Base-by-base conservation (phyloP, 768 basidiomycete species). In the Collybiopsis luxurians region DNA sequence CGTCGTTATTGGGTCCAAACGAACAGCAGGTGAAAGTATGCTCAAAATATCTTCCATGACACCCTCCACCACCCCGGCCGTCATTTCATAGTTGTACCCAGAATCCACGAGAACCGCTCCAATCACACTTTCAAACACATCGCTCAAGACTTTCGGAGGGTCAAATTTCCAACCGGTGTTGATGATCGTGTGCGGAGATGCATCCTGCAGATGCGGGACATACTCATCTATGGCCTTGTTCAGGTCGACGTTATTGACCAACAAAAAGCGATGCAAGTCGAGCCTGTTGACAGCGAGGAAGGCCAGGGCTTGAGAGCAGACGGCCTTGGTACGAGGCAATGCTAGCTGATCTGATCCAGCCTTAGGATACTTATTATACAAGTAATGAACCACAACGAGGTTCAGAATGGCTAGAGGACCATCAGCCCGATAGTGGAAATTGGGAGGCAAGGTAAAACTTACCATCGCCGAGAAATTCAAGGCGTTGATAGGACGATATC, bases 381-480 rank as follows among this genome's bases (percentile, higher is more conserved):
- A 77, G 62, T 89, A 86, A 19, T 84, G 74, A 65, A 88, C 79
- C 38, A 93, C 82, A 42, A 86, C 89, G 26, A 92, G 68, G 61
- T 90, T 84, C 26, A 90, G 75, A 26, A 92, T 69, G 30, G 89
- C 90, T 91, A 62, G 23, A 57, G 17, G 59, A 19, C 51, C 2
- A 54, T 39, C 49, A 39, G 17, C 60, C 60, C 52, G 31, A 17
- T 31, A 19, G 28, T 21, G 50, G 40, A 28, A 47, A 43, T 34
- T 34, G 10, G 21, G 28, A n/a, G 36, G 56, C 39, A 40, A 46
- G 44, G 5, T 2, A 5, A 23, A 24, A 66, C 84, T 72, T 67
- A 93, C 92, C 90, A 66, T 96, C 94, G 30, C 94, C 94, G 2
- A 96, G 78, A 63, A 93, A 95, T 63, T 96, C 94, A 11, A 95